phyloP scores from a whole-genome alignment of 108 stramenopile genomes.

The Discostella stelligeroides region DNA sequence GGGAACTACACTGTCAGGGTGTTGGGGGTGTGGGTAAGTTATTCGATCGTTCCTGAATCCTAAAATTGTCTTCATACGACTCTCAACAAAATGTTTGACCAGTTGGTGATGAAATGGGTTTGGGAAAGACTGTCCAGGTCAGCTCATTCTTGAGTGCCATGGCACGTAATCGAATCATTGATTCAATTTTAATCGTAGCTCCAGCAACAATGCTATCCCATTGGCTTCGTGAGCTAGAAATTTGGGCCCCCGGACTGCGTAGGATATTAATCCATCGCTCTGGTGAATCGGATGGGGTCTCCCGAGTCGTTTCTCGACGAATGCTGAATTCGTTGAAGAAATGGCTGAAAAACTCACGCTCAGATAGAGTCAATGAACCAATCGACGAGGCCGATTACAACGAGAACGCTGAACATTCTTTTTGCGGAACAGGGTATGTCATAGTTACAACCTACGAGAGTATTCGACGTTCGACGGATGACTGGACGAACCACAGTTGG shows the following conservation, averaged over 20 bases:
- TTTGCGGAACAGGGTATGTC: constrained; percentile 80
- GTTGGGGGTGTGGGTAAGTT: constrained; percentile 88
- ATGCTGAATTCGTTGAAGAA: constrained; percentile 52
- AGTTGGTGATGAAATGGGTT: constrained; percentile 56
- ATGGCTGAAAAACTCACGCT: constrained; percentile 65
- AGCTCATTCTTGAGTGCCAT: constrained; percentile 88
- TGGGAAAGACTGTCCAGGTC: constrained; percentile 98
- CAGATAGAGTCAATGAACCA: constrained; percentile 69
- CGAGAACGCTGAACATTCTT: constrained; percentile 55
- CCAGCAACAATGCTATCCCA: constrained; percentile 96
- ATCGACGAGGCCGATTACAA: constrained; percentile 76
- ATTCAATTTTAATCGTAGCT: constrained; percentile 76
- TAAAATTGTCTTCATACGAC: background rate
- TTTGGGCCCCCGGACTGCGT: constrained; percentile 93
- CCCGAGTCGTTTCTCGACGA: constrained; percentile 39
- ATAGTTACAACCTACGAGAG: constrained; percentile 94
- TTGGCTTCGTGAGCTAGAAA: constrained; percentile 89
- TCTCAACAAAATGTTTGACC: background rate
- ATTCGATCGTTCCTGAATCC: background rate
- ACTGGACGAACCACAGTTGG: constrained; percentile 85
- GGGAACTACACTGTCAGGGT: constrained; percentile 91
- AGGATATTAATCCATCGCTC: constrained; percentile 79
- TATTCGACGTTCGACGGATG: constrained; percentile 67
- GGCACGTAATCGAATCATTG: constrained; percentile 70
- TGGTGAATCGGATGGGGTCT: constrained; percentile 63